Evolutionary conservation across 83 land plant genomes (phyloP), one percentile per base, ranked within the genome.

Genomic region (Thuja plicata): DNA sequence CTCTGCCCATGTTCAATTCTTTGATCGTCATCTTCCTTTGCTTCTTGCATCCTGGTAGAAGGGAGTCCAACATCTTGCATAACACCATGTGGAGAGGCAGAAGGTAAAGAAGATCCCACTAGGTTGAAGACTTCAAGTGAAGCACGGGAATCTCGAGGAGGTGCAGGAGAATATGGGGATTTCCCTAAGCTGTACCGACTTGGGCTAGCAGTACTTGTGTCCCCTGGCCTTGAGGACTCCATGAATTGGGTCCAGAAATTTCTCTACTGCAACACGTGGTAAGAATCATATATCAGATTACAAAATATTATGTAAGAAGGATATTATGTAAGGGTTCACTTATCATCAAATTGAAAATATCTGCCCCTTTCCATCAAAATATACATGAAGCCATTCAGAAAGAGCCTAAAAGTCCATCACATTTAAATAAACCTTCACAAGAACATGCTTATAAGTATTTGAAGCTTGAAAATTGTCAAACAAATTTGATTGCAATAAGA

Each of bases 121-220:
- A 96, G 96, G 86, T 92, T 95, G 90, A 96, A 96, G 41, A 95
- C 98, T 82, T 96, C 98, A 45, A 96, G 93, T 0, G 98, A 96
- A 37, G 92, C 97, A 0, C 96, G 93, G 13, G 94, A 76, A 89
- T 96, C 98, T 48, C 96, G 92, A 1, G 94, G 89, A 46, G 92
- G 87, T 37, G 45, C 27, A 37, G 73, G 73, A 55, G 34, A 43
- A 60, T 60, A 86, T 21, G 87, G 87, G 46, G 41, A 57, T 38
- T 34, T 62, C 46, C 30, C 87, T 86, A 62, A 60, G 60, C 73
- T 86, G 66, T 86, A 86, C 12, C 37, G 27, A 86, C 21, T 86
- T 60, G 87, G 73, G 16, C 3, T 86, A 24, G 70, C 73, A 86
- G 71, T 40, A 24, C 24, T 86, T 60, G 70, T 12, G 7, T 57